Evolutionary conservation across 768 basidiomycete species (phyloP).

Genomic region (Auriscalpium microsporum): DNA sequence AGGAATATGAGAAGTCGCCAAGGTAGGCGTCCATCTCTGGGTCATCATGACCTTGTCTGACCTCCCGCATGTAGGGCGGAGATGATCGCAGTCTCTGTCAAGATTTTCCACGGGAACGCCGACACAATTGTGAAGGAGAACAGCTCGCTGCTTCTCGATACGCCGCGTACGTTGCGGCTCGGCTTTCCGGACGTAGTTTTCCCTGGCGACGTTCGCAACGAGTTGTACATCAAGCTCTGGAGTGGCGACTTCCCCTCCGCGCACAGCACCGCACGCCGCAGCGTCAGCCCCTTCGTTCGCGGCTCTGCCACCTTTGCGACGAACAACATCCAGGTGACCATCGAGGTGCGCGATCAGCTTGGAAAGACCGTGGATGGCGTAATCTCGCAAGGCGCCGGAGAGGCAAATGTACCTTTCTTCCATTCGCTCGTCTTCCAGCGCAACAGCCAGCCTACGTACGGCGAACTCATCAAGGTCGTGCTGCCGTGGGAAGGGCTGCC

Average conservation of each 20-base stretch:
- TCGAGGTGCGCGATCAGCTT: constrained; percentile 75
- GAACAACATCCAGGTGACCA: constrained; percentile 79
- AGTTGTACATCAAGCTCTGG: constrained; percentile 95
- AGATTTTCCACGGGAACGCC: constrained; percentile 80
- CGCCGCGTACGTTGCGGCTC: constrained; percentile 75
- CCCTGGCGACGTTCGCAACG: constrained; percentile 87
- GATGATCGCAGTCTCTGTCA: constrained; percentile 73
- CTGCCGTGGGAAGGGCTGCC: constrained; percentile 60
- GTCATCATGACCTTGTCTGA: too few relatives aligned
- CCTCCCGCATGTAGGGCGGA: constrained; percentile 56
- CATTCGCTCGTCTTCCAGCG: constrained; percentile 87
- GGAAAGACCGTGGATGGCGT: constrained; percentile 62
- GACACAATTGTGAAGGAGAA: constrained; percentile 73
- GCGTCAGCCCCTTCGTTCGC: constrained; percentile 51
- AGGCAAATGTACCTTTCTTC: constrained; percentile 71
- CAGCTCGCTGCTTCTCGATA: constrained; percentile 71
- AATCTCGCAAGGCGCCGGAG: constrained; percentile 80
- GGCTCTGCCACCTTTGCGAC: constrained; percentile 42
- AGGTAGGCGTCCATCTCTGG: constrained; percentile 39
- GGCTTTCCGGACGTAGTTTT: constrained; percentile 97
- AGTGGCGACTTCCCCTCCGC: constrained; percentile 74
- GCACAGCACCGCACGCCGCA: constrained; percentile 44
- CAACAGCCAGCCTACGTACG: constrained; percentile 84
- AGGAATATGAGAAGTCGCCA: constrained; percentile 75
- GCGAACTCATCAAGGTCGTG: constrained; percentile 85